These are phyloP conservation scores for Phytophthora pini DNA, from an alignment of 352 stramenopile genomes.

Conservation along the genomic window DNA sequence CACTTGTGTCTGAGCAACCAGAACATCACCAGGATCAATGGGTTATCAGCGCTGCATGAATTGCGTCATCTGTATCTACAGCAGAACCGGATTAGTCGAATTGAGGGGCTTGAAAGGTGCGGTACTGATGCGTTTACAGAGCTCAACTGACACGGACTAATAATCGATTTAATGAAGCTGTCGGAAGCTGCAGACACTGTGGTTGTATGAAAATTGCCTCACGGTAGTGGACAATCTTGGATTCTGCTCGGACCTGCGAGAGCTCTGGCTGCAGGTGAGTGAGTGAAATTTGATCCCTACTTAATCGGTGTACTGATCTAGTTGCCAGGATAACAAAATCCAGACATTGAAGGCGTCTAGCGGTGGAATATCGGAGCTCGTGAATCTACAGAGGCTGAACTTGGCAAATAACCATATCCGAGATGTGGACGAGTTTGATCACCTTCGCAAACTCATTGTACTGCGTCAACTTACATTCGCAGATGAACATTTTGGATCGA, in stretches of 20 bases:
- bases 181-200: constrained; percentile 75
- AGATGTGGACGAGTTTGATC: constrained; percentile 72
- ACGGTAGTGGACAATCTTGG: constrained; percentile 64
- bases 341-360: constrained; percentile 38
- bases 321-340: constrained; percentile 70
- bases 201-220: constrained; percentile 82
- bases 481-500: constrained; percentile 88
- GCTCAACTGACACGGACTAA: not conserved
- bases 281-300: not conserved
- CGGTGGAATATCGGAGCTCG: constrained; percentile 62
- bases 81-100: constrained; percentile 78
- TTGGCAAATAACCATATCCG: constrained; percentile 81
- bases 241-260: constrained; percentile 70
- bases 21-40: constrained; percentile 56
- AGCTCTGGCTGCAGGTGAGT: constrained; percentile 82
- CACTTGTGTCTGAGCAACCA: constrained; percentile 85
- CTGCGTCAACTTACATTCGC: constrained; percentile 67
- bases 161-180: constrained; percentile 12
- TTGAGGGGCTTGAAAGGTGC: constrained; percentile 82
- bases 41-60: constrained; percentile 60
- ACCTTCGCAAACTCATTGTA: constrained; percentile 61
- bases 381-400: constrained; percentile 73
- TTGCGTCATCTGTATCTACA: constrained; percentile 82
- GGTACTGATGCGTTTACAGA: not conserved
- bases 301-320: not conserved